These are phyloP conservation scores for Pyrenochaeta sp. DNA, from an alignment of 2,329 filamentous ascomycete genomes.

Conservation along the genomic window DNA sequence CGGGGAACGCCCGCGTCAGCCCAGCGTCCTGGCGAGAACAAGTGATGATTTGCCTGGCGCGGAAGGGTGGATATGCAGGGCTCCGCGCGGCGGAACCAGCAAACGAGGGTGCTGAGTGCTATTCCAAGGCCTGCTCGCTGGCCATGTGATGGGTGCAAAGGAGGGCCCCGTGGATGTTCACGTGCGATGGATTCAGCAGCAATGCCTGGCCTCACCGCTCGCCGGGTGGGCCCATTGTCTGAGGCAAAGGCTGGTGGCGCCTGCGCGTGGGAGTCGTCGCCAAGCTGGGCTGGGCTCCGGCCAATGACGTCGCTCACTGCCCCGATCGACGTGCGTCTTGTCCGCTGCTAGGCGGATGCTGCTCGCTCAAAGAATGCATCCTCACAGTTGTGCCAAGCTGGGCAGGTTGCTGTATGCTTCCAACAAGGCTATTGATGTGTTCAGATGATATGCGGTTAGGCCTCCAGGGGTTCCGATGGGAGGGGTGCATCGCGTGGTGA, in stretches of 20 bases:
- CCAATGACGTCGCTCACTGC: slow-evolving; percentile 5
- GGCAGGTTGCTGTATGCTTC: neutral
- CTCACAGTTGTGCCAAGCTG: neutral
- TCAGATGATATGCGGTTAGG: slow-evolving; percentile 1
- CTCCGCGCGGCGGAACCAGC: neutral
- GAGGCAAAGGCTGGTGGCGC: slow-evolving; percentile 14
- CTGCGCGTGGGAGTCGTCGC: slow-evolving; percentile 14
- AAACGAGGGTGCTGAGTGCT: neutral
- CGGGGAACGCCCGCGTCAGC: slow-evolving; percentile 1
- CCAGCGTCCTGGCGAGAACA: neutral
- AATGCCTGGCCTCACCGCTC: slow-evolving; percentile 2
- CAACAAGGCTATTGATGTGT: neutral
- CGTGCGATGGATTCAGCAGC: neutral
- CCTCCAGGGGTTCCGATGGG: no score
- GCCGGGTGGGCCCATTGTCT: slow-evolving; percentile 4
- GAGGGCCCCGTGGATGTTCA: slow-evolving; percentile 1
- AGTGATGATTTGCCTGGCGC: neutral
- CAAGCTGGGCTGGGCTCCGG: slow-evolving; percentile 8
- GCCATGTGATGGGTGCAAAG: slow-evolving; percentile 1
- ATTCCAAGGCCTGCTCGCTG: neutral
- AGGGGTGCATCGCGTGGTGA: no score
- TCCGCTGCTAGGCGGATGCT: slow-evolving; percentile 6
- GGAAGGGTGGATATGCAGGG: neutral
- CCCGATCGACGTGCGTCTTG: slow-evolving; percentile 1
- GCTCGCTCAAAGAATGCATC: slow-evolving; percentile 5